Base-by-base conservation (phyloP, 208 protist species). In the Naegleria lovaniensis region DNA sequence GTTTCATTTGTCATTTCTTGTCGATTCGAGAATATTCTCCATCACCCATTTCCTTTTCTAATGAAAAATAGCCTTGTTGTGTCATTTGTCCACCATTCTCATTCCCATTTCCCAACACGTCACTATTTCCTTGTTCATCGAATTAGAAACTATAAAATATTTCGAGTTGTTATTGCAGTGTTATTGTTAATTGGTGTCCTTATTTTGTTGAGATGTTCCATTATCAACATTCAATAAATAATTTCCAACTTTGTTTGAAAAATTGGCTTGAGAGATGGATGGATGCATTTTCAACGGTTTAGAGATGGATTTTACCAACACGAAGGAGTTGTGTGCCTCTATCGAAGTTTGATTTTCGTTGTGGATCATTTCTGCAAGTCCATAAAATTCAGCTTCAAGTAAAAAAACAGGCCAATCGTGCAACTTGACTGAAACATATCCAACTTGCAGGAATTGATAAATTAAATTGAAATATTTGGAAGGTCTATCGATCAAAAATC, bases 361-460 rank as follows among this genome's bases (percentile, higher is more conserved):
- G 9, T 79, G 0, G 2, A 79, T 36, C 36, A 79, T 0, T 36
- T 79, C 67, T 36, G 16, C 9, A 29, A 79, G 29, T 36, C 67
- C 67, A 79, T 79, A 79, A 79, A 36, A 79, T 2, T 79, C 67
- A 36, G 67, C 67, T 36, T 79, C 67, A 25, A 79, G n/a, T 79
- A 36, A 6, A 33, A 79, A 79, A 79, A 79, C 67, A 79, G 67
- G 25, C 67, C 67, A 79, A 79, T 79, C 67, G 36, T 36, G 6
- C 16, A 36, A 36, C 25, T 79, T 79, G 0, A 85, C 79, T 2
- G 15, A n/a, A 16, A 85, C 38, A 15, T 43, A 43, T 4, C 79
- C 79, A 85, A 85, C 41, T 33, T 85, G 79, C 41, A 85, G 25
- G 36, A 43, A 85, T 39, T 85, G 38, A 85, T 85, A 85, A 43